phyloP scores from a whole-genome alignment of 176 grass and related monocot species.

The Oryza punctata region DNA sequence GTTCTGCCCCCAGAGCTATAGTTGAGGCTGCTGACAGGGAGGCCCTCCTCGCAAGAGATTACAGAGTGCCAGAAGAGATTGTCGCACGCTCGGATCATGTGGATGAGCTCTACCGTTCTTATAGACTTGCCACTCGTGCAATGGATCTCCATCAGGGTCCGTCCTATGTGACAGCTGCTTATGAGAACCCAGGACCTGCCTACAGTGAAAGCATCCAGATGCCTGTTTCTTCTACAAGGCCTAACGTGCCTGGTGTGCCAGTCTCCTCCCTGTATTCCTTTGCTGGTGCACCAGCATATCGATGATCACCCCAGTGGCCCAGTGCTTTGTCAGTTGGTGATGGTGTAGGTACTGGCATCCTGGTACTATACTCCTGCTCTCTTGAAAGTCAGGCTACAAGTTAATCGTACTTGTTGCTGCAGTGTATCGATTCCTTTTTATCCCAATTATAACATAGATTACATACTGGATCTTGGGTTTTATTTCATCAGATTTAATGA shows the following conservation, averaged over 20 bases:
- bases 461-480: not conserved
- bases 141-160: conserved; percentile 23
- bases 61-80: conserved; percentile 30
- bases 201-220: conserved; percentile 39
- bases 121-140: conserved; percentile 33
- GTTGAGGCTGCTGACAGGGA: conserved; percentile 28
- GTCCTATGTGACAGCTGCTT: conserved; percentile 2
- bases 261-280: conserved; percentile 61
- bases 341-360: conserved; percentile 15
- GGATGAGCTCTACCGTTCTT: conserved; percentile 55
- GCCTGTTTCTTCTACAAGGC: conserved; percentile 33
- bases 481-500: conserved; percentile 13
- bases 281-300: conserved; percentile 42
- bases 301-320: conserved; percentile 24
- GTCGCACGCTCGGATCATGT: conserved; percentile 20
- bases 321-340: not conserved
- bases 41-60: conserved; percentile 38
- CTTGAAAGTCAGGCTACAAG: not conserved
- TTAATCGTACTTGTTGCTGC: not conserved
- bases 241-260: conserved; percentile 2
- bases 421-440: not conserved
- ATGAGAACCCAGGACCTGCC: conserved; percentile 21
- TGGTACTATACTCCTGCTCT: not conserved
- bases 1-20: conserved; percentile 46
- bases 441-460: not conserved